Percentiles rank a stretch among this genome's conserved stretches.
Conservation (phyloP, 495 filamentous ascomycete genomes). For the Neurospora sublineolata region DNA sequence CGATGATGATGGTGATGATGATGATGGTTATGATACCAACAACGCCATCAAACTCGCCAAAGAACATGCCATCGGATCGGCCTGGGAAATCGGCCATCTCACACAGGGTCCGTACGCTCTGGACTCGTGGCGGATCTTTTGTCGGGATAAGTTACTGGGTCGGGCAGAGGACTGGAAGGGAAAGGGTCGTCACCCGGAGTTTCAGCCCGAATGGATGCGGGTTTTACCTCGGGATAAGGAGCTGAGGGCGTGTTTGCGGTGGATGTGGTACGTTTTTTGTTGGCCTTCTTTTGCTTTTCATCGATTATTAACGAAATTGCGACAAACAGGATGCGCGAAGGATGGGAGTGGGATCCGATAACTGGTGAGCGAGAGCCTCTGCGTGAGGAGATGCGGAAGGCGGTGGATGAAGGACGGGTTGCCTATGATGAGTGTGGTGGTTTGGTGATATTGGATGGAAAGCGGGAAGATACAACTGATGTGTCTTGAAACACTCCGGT, state of each 20-base stretch:
- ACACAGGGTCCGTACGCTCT: conserved; percentile 82
- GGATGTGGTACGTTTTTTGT: conserved; percentile 61
- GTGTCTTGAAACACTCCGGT: neutral
- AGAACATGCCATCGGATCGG: conserved; percentile 31
- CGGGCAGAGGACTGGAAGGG: conserved; percentile 52
- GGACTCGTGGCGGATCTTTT: conserved; percentile 92
- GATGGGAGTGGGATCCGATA: conserved; percentile 66
- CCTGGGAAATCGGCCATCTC: conserved; percentile 81
- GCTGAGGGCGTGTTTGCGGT: conserved; percentile 69
- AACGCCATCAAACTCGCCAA: conserved; percentile 12
- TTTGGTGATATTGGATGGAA: conserved; percentile 23
- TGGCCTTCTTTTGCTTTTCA: neutral
- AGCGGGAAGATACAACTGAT: neutral
- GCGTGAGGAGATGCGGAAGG: conserved; percentile 41
- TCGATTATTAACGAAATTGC: neutral
- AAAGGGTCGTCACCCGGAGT: conserved; percentile 23
- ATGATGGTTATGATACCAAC: conserved; percentile 3
- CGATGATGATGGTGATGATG: neutral
- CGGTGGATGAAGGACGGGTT: conserved; percentile 48
- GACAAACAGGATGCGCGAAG: conserved; percentile 45
- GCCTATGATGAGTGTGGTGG: conserved; percentile 49
- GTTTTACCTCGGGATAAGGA: conserved; percentile 85
- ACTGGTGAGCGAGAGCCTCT: conserved; percentile 54
- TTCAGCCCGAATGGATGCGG: conserved; percentile 73
- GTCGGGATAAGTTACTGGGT: conserved; percentile 63